phyloP scores from a whole-genome alignment of 257 asterid genomes.

The Solanum rostratum region DNA sequence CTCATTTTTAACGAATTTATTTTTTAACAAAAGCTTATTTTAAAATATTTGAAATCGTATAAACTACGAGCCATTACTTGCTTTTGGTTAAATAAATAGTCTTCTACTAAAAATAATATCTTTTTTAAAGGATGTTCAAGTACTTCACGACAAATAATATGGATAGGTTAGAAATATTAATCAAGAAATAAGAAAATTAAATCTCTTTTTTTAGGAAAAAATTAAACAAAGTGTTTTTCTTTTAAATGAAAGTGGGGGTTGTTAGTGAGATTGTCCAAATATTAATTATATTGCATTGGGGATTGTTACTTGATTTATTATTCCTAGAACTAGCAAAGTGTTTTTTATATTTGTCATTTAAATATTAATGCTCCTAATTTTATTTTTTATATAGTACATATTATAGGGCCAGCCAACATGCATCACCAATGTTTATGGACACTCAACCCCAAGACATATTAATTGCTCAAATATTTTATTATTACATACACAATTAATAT shows the following conservation, averaged over 20 bases:
- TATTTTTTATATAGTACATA: background rate
- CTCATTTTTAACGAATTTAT: background rate
- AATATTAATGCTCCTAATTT: constrained; percentile 5
- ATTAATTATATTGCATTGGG: background rate
- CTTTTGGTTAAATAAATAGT: background rate
- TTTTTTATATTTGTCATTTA: background rate
- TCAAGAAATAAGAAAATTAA: background rate
- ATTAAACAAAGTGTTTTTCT: background rate
- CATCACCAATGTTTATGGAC: constrained; percentile 20
- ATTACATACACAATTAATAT: background rate
- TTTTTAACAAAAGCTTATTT: background rate
- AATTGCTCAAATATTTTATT: background rate
- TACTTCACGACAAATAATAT: background rate
- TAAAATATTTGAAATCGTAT: too few relatives aligned
- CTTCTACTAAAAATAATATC: background rate
- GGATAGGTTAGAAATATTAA: background rate
- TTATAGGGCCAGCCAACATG: constrained; percentile 33
- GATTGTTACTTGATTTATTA: background rate
- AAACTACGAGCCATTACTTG: background rate
- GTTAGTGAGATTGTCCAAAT: background rate
- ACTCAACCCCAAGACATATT: constrained; percentile 12
- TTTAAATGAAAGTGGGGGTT: background rate
- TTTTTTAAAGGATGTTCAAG: background rate
- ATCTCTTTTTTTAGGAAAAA: background rate
- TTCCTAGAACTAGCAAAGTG: background rate